A percentile compares a stretch with the other conserved stretches of the same genome.
These are phyloP conservation scores for Telopea speciosissima DNA, from an alignment of 177 flowering plant species.

Conservation along the genomic window DNA sequence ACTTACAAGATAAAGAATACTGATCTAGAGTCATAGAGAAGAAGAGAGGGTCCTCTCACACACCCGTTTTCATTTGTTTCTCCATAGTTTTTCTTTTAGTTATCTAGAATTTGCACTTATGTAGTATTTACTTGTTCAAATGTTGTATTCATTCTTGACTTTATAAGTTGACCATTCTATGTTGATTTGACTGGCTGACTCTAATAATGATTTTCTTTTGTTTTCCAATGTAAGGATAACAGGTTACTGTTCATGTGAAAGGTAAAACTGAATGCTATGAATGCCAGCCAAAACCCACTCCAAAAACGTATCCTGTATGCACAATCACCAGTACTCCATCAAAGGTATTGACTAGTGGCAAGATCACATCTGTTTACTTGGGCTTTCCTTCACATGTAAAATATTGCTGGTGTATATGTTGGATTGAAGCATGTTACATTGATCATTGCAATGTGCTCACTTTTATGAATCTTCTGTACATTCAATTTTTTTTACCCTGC, in stretches of 20 bases:
- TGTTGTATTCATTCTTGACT: background rate
- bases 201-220: constrained; percentile 8
- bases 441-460: background rate
- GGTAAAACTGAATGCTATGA: constrained; percentile 95
- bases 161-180: background rate
- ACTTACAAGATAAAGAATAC: background rate
- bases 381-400: background rate
- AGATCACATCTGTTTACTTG: background rate
- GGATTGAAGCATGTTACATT: background rate
- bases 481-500: background rate
- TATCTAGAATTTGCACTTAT: background rate
- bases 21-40: background rate
- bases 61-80: background rate
- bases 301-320: constrained; percentile 96
- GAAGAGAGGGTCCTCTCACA: too few species aligned
- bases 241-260: constrained; percentile 95
- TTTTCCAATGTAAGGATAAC: constrained; percentile 20
- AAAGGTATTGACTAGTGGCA: constrained; percentile 44
- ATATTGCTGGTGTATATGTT: background rate
- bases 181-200: constrained; percentile 4
- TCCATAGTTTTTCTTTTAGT: too few species aligned
- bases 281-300: constrained; percentile 92
- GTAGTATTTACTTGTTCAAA: background rate
- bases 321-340: constrained; percentile 98
- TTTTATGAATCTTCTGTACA: background rate